These are phyloP conservation scores for Lipomyces oligophaga DNA, from an alignment of 805 yeast genomes.

Conservation along the genomic window DNA sequence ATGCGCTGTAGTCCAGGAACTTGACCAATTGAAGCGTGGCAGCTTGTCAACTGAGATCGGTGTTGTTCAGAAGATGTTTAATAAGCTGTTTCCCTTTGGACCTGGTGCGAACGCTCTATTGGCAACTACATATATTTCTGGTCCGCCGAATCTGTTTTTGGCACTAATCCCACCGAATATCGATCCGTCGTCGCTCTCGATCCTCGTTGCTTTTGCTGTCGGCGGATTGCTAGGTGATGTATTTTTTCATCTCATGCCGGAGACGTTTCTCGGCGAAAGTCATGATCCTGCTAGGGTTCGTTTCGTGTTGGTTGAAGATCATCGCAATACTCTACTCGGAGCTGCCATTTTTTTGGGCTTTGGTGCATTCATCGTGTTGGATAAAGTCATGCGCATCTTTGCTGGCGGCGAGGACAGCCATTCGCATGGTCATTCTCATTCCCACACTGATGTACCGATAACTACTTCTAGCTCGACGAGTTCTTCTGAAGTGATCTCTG, in stretches of 20 bases:
- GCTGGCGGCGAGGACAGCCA: constrained; percentile 36
- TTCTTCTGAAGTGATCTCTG: constrained; percentile 2
- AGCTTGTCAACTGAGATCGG: constrained; percentile 26
- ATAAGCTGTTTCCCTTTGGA: constrained; percentile 41
- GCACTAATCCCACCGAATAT: constrained; percentile 56
- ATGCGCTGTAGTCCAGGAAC: constrained; percentile 43
- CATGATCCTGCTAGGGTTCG: constrained; percentile 40
- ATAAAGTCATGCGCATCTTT: constrained; percentile 54
- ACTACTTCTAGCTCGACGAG: too few species aligned
- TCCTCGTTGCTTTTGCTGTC: constrained; percentile 66
- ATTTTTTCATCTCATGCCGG: constrained; percentile 68
- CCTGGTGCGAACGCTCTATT: constrained; percentile 60
- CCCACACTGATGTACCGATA: constrained; percentile 38
- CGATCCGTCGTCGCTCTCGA: constrained; percentile 47
- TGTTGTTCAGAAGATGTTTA: constrained; percentile 42
- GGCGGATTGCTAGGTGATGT: constrained; percentile 77
- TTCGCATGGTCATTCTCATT: constrained; percentile 42
- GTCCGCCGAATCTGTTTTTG: constrained; percentile 58
- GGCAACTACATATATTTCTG: constrained; percentile 61
- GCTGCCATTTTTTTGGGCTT: constrained; percentile 59
- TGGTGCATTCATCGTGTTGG: constrained; percentile 55
- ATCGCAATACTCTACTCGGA: constrained; percentile 49
- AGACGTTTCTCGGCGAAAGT: constrained; percentile 54
- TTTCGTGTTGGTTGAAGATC: constrained; percentile 51
- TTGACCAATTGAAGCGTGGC: constrained; percentile 36